Evolutionary conservation across 495 filamentous ascomycete genomes (phyloP), one percentile per base, ranked within the genome.

Genomic region (Aspergillus olivimuriae): DNA sequence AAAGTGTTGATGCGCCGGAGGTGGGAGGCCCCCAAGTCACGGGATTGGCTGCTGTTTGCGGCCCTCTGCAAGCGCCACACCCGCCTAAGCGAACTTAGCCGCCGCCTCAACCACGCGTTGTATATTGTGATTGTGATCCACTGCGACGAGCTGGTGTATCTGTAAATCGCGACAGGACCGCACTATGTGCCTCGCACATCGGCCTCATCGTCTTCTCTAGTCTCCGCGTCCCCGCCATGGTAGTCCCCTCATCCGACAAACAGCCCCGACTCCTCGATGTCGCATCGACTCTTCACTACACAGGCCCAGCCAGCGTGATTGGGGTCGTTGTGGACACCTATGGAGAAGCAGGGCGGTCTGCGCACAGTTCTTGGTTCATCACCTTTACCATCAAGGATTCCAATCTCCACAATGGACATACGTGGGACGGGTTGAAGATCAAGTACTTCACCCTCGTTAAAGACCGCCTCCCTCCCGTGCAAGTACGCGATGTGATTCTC

Each of bases 311-410:
- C 17, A 74, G 51, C 47, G 55, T 77, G 15, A 61, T 77, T 18
- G 76, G 74, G 1, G 62, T 77, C 2, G 71, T 76, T 1, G 65
- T 73, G 4, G 74, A 77, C 52, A 54, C 51, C 28, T 48, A 68
- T 39, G 47, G 43, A 14, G 51, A 55, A 10, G 46, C 60, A 12
- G 50, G 5, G n/a, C 52, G 39, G 22, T 58, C 63, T n/a, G n/a
- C n/a, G 5, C 50, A 46, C 39, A 61, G 63, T 12, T 60, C 60
- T 2, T 63, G 55, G 19, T 70, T 57, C 46, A 56, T 68, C 37
- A 76, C 70, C 4, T 77, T 78, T 36, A 74, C 71, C 4, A 52
- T 79, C 22, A 70, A 66, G 46, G 75, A 78, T 47, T 45, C 41
- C 0, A 51, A 65, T 11, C 55, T 67, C 17, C 35, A 45, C 9